Evolutionary conservation across 2,329 filamentous ascomycete genomes (phyloP).

Genomic region (Cercospora berteroae): DNA sequence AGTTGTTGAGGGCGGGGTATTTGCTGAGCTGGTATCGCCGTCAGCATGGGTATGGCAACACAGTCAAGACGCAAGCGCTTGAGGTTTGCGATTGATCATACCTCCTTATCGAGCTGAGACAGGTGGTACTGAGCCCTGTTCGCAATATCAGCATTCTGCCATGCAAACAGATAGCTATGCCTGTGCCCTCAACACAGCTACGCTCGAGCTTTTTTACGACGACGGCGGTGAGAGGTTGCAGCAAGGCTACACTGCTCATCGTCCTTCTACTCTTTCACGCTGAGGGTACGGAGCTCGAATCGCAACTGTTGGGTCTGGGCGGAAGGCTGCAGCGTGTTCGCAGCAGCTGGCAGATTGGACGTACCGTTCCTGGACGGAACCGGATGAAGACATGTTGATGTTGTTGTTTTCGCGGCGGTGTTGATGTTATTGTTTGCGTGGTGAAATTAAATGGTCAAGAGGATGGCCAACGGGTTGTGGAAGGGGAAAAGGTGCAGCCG

Average conservation of each 20-base stretch:
- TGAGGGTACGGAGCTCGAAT: not conserved
- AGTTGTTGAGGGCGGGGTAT: slow-evolving; percentile 78
- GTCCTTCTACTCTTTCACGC: not conserved
- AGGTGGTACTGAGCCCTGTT: slow-evolving; percentile 56
- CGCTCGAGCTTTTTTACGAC: not conserved
- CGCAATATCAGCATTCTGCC: slow-evolving; percentile 17
- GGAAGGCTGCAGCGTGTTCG: not conserved
- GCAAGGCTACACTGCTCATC: not conserved
- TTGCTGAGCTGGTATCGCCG: slow-evolving; percentile 66
- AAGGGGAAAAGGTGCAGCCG: not conserved
- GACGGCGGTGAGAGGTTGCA: not conserved
- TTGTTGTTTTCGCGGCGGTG: slow-evolving; percentile 1
- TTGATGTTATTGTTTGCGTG: slow-evolving; percentile 1
- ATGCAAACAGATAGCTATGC: slow-evolving; percentile 9
- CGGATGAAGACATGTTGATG: slow-evolving; percentile 16
- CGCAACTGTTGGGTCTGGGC: not conserved
- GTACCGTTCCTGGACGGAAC: slow-evolving; percentile 31
- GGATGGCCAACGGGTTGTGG: not conserved
- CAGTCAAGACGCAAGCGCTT: not conserved
- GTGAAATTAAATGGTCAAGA: not conserved
- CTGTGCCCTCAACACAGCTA: not conserved
- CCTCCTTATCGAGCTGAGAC: slow-evolving; percentile 78
- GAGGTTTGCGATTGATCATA: slow-evolving; percentile 37
- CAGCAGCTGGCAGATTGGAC: slow-evolving; percentile 9
- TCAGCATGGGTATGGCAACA: not conserved